Percentiles rank a stretch among this genome's conserved stretches.
Evolutionary conservation across 1,139 yeast genomes (phyloP).

Genomic region (Debaryomyces coudertii): DNA sequence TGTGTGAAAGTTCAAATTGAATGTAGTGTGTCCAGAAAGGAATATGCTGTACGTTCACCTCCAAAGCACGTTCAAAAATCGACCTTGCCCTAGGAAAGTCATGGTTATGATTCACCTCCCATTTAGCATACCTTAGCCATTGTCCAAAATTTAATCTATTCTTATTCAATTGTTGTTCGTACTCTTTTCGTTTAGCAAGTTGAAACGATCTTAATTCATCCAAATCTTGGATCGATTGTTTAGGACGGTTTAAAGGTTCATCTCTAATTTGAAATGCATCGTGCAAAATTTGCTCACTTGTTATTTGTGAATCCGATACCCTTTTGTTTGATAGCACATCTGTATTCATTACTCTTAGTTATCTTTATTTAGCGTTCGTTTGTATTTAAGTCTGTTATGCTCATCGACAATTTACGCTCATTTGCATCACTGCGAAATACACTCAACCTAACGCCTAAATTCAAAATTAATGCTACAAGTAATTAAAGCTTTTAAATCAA

Average conservation of each 20-base stretch:
- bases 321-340: slow-evolving; percentile 4
- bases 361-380: neutral
- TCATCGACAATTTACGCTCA: slow-evolving; percentile 8
- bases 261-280: slow-evolving; percentile 38
- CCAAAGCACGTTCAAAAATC: slow-evolving; percentile 83
- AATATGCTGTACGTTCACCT: slow-evolving; percentile 70
- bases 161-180: slow-evolving; percentile 81
- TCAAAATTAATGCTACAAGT: neutral
- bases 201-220: slow-evolving; percentile 82
- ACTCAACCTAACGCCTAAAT: neutral
- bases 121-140: slow-evolving; percentile 90
- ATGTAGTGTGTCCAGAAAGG: slow-evolving; percentile 88
- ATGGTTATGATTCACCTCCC: slow-evolving; percentile 77
- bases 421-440: neutral
- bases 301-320: slow-evolving; percentile 22
- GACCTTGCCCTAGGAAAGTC: slow-evolving; percentile 80
- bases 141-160: slow-evolving; percentile 82
- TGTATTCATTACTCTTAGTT: slow-evolving; percentile 1
- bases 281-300: slow-evolving; percentile 44
- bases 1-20: slow-evolving; percentile 71
- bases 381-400: neutral
- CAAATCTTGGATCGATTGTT: slow-evolving; percentile 67
- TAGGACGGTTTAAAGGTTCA: slow-evolving; percentile 43
- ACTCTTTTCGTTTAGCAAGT: slow-evolving; percentile 75
- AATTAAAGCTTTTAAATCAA: neutral